These are phyloP conservation scores for Rugonectria rugulosa DNA, from an alignment of 2,329 filamentous ascomycete genomes.

Conservation along the genomic window DNA sequence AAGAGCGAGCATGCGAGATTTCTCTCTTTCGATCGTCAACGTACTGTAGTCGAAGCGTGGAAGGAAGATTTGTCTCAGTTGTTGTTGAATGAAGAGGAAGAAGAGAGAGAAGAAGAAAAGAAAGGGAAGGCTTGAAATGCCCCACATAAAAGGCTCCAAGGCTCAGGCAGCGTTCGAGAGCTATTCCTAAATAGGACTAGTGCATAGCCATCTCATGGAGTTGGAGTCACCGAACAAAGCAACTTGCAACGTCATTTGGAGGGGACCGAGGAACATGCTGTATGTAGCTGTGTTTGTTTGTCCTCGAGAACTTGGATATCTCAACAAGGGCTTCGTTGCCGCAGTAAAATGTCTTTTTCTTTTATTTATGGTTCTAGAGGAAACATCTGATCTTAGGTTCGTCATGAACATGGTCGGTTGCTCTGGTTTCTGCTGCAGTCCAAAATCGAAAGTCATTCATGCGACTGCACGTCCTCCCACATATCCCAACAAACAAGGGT, in stretches of 20 bases:
- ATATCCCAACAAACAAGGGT: too few relatives aligned
- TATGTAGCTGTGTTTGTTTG: too few relatives aligned
- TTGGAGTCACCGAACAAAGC: not conserved
- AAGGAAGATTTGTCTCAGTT: slow-evolving; percentile 3
- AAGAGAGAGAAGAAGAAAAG: slow-evolving; percentile 10
- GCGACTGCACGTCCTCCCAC: too few relatives aligned
- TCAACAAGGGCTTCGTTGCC: too few relatives aligned
- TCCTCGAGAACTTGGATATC: too few relatives aligned
- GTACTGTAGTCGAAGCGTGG: not conserved
- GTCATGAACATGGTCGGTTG: not conserved
- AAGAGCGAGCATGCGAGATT: too few relatives aligned
- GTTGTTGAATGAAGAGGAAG: slow-evolving; percentile 4
- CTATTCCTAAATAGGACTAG: slow-evolving; percentile 25
- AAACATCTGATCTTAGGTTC: not conserved
- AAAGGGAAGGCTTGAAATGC: slow-evolving; percentile 22
- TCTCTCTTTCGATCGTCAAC: not conserved
- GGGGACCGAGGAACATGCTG: not conserved
- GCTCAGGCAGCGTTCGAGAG: slow-evolving; percentile 25
- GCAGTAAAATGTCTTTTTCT: too few relatives aligned
- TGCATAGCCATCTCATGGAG: not conserved
- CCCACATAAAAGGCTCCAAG: slow-evolving; percentile 30
- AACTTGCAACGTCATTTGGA: not conserved
- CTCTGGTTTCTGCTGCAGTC: not conserved
- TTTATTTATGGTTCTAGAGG: too few relatives aligned
- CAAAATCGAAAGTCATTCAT: not conserved